Evolutionary conservation across 1,284 basidiomycete genomes (phyloP), one percentile per base, ranked within the genome.

Genomic region (Melanopsichium pennsylvanicum): DNA sequence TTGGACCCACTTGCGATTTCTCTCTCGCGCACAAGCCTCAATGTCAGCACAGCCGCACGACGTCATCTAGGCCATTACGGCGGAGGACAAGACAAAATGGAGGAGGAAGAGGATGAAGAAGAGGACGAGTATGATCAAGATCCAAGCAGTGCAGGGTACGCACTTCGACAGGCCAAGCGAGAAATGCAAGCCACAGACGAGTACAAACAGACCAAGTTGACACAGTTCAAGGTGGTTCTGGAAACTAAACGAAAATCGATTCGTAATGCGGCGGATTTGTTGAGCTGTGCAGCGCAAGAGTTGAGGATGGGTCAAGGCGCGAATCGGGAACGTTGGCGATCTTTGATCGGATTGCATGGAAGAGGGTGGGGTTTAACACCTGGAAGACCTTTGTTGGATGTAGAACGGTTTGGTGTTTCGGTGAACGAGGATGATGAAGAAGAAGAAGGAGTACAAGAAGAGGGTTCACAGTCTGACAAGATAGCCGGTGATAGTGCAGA

Each of bases 281-380:
- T 78, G 39, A 34, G 38, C 7, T 42, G 42, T 25, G 75, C 72
- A 21, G 74, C 61, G 13, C 44, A 39, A 1, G 72, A 75, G 54
- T 50, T 78, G 29, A 22, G 64, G 12, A 7, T 16, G 5, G 47
- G 51, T 16, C 55, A 60, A 6, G 45, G 38, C 16, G 35, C 46
- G 11, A 75, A 76, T 42, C 19, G 62, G 15, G 64, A 66, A 33
- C 22, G 75, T 3, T 78, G 75, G 75, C 22, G 59, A 2, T 49
- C 36, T 5, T 46, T 78, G 27, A 55, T 57, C 11, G 54, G 50
- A n/a, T 42, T 75, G 23, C 57, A 70, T 41, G 54, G 48, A 22
- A 31, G 66, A 2, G 75, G 74, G 15, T 76, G 74, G 74, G 68
- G 73, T 16, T 22, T 76, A 26, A 74, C 70, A 5, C 66, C 72